phyloP scores from a whole-genome alignment of 2,329 filamentous ascomycete genomes.

The Ceratocystiopsis minuta region DNA sequence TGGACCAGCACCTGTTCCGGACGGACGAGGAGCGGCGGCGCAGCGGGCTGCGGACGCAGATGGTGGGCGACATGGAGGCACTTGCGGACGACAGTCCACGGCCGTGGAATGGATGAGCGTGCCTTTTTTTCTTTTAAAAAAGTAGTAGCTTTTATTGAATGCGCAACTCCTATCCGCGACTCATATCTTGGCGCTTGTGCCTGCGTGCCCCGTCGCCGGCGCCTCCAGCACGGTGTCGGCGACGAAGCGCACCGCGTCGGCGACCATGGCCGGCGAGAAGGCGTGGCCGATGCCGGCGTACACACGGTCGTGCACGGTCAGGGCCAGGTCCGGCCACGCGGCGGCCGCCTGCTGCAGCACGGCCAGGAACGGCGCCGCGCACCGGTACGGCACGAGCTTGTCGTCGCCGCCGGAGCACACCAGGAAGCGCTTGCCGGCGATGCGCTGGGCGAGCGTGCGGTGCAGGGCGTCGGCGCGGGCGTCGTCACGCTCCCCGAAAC shows the following conservation, averaged over 20 bases:
- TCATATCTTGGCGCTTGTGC: background rate
- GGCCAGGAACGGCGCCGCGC: constrained; percentile 39
- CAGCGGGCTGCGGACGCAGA: constrained; percentile 21
- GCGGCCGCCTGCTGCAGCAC: constrained; percentile 38
- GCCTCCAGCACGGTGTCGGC: constrained; percentile 23
- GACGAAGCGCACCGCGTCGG: constrained; percentile 47
- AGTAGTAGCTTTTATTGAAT: no score
- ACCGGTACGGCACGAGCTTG: constrained; percentile 52
- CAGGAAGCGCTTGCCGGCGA: constrained; percentile 46
- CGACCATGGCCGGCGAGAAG: constrained; percentile 50
- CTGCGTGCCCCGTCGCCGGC: background rate
- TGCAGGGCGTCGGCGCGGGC: constrained; percentile 22
- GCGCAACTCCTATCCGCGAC: no score
- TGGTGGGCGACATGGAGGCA: constrained; percentile 16
- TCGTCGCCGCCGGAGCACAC: constrained; percentile 49
- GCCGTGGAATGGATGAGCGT: constrained; percentile 19
- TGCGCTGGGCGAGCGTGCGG: constrained; percentile 25
- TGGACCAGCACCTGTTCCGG: constrained; percentile 26
- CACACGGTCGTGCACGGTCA: constrained; percentile 45
- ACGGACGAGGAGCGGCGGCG: constrained; percentile 15
- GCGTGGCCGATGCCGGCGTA: constrained; percentile 52
- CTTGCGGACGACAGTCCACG: constrained; percentile 20
- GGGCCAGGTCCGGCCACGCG: constrained; percentile 32
- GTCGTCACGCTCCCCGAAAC: constrained; percentile 15
- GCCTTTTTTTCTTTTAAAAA: background rate